Conservation (phyloP, 805 yeast species). For the Spathaspora hagerdaliae region DNA sequence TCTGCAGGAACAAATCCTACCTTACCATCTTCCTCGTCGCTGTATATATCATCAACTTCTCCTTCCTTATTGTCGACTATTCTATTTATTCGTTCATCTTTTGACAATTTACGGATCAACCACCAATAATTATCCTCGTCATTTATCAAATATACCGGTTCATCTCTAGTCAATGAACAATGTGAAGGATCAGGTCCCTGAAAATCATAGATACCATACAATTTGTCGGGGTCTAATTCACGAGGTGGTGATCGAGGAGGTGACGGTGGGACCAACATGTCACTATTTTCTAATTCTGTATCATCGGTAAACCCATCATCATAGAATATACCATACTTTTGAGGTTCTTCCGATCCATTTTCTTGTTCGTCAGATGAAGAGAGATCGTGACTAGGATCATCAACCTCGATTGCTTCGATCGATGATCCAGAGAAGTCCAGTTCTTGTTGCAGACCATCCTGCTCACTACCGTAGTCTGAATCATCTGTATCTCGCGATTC, state of each 20-base stretch:
- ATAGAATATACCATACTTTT: conserved; percentile 6
- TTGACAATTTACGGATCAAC: conserved; percentile 57
- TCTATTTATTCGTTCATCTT: conserved; percentile 30
- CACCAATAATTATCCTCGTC: conserved; percentile 97
- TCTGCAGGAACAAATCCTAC: conserved; percentile 98
- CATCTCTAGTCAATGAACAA: conserved; percentile 74
- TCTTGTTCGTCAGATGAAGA: not conserved
- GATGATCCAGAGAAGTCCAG: not conserved
- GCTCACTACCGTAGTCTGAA: conserved; percentile 6
- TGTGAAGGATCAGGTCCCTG: conserved; percentile 92
- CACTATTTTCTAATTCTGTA: conserved; percentile 26
- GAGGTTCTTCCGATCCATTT: not conserved
- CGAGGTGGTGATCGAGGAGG: conserved; percentile 79
- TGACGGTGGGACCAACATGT: conserved; percentile 46
- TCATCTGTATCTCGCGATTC: not conserved
- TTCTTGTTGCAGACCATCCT: conserved; percentile 2
- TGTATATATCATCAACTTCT: conserved; percentile 10
- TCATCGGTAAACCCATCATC: conserved; percentile 24
- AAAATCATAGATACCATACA: conserved; percentile 85
- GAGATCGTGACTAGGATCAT: not conserved
- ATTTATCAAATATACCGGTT: conserved; percentile 74
- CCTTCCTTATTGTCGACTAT: conserved; percentile 9
- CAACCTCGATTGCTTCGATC: not conserved
- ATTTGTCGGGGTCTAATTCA: conserved; percentile 75
- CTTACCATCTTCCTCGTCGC: conserved; percentile 51